Base-by-base conservation (phyloP, 495 filamentous ascomycete species). In the Talaromyces thailandensis region DNA sequence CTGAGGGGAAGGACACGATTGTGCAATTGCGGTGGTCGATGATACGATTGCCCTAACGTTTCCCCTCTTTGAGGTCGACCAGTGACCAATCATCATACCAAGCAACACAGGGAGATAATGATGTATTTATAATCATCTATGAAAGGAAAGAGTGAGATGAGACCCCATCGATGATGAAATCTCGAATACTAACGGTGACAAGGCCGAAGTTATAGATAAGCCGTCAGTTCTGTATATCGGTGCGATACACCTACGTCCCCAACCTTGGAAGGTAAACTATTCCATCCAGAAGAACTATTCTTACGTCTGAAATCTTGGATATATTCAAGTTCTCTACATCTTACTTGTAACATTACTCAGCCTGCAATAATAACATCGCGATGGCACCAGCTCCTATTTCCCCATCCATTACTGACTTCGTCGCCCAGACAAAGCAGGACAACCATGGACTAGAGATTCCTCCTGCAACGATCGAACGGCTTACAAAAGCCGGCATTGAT, bases 401-500 rank as follows among this genome's bases (percentile, higher is more conserved):
- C 61, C 73, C 83, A 4, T 72, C 79, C 48, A 88, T 89, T 51
- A 75, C 78, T 56, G 85, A 89, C 66, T 79, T 84, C 12, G 80
- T 78, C 6, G 68, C 79, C 48, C 87, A 81, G 12, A 80, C 74
- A 58, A 90, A 88, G 69, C 83, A 88, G 62, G 85, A 76, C 0
- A 59, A 53, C 14, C 50, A 53, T n/a, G 50, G 50, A 24, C 77
- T 89, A 0, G 75, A 71, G 6, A 75, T 90, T 18, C 86, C 86
- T 9, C 71, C 70, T 16, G 62, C 79, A 11, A 75, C 84, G 2
- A 76, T 80, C 21, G 73, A 74, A 40, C 81, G 86, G 11, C 76
- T 89, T 6, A 82, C 84, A 60, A 86, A 85, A 57, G 83, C 84
- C 0, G 85, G 83, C 1, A 80, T 89, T 59, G 85, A 89, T 65